Conservation (phyloP, 345 rosid genomes). For the Euphorbia tirucalli region DNA sequence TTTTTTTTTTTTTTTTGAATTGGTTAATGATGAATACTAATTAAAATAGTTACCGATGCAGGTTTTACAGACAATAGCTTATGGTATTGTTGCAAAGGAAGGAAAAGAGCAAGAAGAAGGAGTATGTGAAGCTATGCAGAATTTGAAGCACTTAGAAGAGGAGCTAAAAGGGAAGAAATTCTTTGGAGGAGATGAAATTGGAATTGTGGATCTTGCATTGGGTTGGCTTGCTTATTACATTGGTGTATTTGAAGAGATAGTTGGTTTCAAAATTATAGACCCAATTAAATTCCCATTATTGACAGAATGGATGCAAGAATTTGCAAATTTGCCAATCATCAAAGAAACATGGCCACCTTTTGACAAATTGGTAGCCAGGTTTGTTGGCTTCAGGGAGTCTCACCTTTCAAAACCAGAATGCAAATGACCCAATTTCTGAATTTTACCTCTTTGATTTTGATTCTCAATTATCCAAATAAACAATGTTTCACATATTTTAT, state of each 20-base stretch:
- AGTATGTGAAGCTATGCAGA: not conserved
- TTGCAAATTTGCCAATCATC: conserved; percentile 8
- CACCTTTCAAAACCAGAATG: not conserved
- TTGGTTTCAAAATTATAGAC: not conserved
- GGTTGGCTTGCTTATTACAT: conserved; percentile 16
- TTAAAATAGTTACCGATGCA: no score
- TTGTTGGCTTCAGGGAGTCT: not conserved
- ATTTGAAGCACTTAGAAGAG: conserved; percentile 6
- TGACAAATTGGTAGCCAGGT: not conserved
- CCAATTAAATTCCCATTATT: conserved; percentile 6
- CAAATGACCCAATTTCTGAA: no score
- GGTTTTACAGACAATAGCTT: no score
- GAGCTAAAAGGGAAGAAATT: conserved; percentile 13
- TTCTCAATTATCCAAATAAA: no score
- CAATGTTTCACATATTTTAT: no score
- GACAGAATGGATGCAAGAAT: conserved; percentile 1
- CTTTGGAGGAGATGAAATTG: conserved; percentile 17
- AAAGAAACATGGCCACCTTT: conserved; percentile 7
- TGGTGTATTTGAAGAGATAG: not conserved
- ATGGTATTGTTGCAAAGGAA: no score
- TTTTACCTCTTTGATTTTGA: no score
- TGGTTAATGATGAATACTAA: no score
- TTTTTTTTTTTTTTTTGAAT: no score
- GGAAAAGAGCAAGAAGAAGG: conserved; percentile 13
- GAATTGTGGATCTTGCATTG: conserved; percentile 15